Evolutionary conservation across 179 eudicot species (phyloP), one percentile per base, ranked within the genome.

Genomic region (Silene coronaria): DNA sequence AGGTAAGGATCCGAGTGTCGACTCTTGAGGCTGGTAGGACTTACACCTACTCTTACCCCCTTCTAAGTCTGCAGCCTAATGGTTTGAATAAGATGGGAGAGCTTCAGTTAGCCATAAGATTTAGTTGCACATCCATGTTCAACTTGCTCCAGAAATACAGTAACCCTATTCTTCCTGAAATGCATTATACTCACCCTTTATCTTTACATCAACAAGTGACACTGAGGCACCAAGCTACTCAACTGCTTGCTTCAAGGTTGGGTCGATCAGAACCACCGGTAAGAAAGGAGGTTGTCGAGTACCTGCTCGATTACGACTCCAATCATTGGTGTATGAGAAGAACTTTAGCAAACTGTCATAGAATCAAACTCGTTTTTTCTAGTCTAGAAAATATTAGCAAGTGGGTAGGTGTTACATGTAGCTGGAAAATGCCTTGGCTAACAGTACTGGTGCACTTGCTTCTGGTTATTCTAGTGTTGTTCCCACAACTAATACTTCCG

Each of bases 81-180:
- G 87, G 87, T 8, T 14, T 82, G 73, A 78, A 72, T 36, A 84
- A 84, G 72, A 82, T 77, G 83, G 85, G 87, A 10, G 87, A 82
- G 58, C 66, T 84, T 60, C 87, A 82, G 19, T 60, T 84, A 32
- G 80, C 83, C 1, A 34, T 84, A 5, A 67, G 87, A 57, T 84
- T 84, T 67, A 84, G 67, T 36, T 82, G 85, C 67, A 51, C 83
- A n/a, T 82, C 87, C 1, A 62, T 21, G 38, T 57, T 80, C n/a
- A 84, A 77, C 70, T 36, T 84, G 19, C 13, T 84, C 4, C 82
- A 79, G 63, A 48, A 51, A 3, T 84, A 84, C 48, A 53, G 61
- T 28, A 78, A 62, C 9, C 85, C 87, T 8, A 74, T 82, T 3
- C 61, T 84, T 14, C 87, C 87, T 12, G 72, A 17, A 75, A 82